Conservation (phyloP, 1,284 basidiomycete species). For the Microstroma glucosiphilum region DNA sequence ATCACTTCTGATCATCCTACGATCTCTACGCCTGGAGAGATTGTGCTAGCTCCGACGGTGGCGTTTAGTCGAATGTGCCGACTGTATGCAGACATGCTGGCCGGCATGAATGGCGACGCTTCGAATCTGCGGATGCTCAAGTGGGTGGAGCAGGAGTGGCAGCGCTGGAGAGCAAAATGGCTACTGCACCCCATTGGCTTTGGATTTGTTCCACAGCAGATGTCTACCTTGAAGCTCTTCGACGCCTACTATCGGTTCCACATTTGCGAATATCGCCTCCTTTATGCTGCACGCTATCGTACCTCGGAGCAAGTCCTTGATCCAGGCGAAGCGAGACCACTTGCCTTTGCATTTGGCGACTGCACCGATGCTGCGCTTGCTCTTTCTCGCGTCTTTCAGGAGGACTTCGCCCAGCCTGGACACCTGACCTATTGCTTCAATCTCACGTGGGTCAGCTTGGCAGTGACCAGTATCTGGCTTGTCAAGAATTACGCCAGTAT, state of each 20-base stretch:
- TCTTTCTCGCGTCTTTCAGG: not conserved
- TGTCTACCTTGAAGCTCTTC: not conserved
- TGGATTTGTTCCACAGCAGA: not conserved
- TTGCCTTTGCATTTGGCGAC: not conserved
- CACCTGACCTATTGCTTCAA: slow-evolving; percentile 3
- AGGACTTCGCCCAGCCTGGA: not conserved
- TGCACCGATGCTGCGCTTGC: not conserved
- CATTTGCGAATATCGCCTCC: slow-evolving; percentile 2
- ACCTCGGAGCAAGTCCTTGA: not conserved
- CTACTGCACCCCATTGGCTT: not conserved
- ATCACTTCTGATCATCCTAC: not conserved
- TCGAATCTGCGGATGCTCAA: not conserved
- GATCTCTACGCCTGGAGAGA: not conserved
- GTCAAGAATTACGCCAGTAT: not conserved
- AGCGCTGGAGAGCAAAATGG: not conserved
- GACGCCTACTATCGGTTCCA: slow-evolving; percentile 2
- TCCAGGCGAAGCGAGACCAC: not conserved
- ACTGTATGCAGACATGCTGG: not conserved
- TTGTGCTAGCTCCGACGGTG: not conserved
- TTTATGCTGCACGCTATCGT: not conserved
- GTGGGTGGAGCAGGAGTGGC: not conserved
- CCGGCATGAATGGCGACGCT: slow-evolving; percentile 1
- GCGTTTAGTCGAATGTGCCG: slow-evolving; percentile 1
- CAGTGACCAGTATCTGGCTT: not conserved
- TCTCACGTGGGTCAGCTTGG: slow-evolving; percentile 1